Conservation (phyloP, 345 rosid genomes). For the Populus simonii region DNA sequence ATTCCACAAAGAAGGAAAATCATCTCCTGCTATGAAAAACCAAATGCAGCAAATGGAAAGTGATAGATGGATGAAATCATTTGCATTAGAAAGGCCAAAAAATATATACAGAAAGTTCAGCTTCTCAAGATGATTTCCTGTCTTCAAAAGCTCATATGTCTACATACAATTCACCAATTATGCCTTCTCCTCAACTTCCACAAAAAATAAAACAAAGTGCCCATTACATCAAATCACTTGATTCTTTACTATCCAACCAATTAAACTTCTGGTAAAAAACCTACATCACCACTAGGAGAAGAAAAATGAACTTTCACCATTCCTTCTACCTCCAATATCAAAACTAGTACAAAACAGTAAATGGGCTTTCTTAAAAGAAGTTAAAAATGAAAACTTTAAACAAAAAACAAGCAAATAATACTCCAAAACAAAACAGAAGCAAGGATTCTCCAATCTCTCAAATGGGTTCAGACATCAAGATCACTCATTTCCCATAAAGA, state of each 20-base stretch:
- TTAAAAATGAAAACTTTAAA: background rate
- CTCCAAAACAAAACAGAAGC: background rate
- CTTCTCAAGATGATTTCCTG: background rate
- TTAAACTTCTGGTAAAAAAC: background rate
- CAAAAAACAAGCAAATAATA: background rate
- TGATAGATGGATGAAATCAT: background rate
- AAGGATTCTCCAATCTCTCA: slow-evolving; percentile 6
- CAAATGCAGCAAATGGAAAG: background rate
- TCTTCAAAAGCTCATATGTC: background rate
- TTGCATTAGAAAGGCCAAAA: background rate
- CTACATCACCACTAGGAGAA: background rate
- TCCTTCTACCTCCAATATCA: background rate
- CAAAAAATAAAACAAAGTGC: background rate
- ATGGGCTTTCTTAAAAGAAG: background rate
- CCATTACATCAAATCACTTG: background rate
- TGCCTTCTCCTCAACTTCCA: background rate
- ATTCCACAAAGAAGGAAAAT: background rate
- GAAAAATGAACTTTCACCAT: background rate
- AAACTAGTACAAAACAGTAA: background rate
- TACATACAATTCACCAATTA: background rate
- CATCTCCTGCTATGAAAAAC: background rate
- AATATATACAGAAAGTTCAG: background rate
- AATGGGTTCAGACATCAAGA: slow-evolving; percentile 1
- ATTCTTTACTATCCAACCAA: background rate
- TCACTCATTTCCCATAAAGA: slow-evolving; percentile 2